A percentile compares a stretch with the other conserved stretches of the same genome.
These are phyloP conservation scores for Fusarium annulatum DNA, from an alignment of 2,329 filamentous ascomycete genomes.

Conservation along the genomic window DNA sequence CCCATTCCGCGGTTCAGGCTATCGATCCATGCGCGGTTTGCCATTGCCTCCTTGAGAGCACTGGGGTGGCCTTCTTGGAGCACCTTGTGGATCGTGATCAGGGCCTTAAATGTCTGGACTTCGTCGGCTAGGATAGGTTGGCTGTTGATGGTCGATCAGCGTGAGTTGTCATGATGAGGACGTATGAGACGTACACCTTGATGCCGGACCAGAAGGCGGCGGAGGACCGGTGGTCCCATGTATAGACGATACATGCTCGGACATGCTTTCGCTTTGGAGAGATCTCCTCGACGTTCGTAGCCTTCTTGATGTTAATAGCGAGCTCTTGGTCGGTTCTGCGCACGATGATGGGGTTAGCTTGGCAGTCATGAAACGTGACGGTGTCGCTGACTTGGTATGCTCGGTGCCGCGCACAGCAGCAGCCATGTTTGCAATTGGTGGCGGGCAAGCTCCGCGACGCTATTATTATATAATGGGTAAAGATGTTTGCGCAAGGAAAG, in stretches of 20 bases:
- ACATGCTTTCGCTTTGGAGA: constrained; percentile 90
- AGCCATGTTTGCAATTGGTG: constrained; percentile 43
- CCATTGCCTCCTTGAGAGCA: constrained; percentile 87
- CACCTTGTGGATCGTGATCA: constrained; percentile 97
- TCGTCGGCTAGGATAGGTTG: constrained; percentile 99
- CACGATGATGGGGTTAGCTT: constrained; percentile 27
- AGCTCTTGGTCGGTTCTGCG: constrained; percentile 74
- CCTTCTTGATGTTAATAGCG: constrained; percentile 76
- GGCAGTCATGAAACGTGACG: constrained; percentile 2
- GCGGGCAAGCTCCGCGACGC: constrained; percentile 30
- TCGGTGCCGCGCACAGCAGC: constrained; percentile 50
- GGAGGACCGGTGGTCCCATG: constrained; percentile 98
- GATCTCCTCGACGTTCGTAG: constrained; percentile 74
- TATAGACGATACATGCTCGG: constrained; percentile 96
- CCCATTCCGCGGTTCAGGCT: constrained; percentile 85
- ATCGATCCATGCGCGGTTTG: constrained; percentile 91
- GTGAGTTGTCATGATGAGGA: constrained; percentile 5
- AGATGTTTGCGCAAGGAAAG: constrained; percentile 14
- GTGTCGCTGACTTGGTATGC: constrained; percentile 51
- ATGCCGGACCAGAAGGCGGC: constrained; percentile 96
- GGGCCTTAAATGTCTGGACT: constrained; percentile 97
- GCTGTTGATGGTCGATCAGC: constrained; percentile 57
- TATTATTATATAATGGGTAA: constrained; percentile 5
- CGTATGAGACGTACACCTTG: constrained; percentile 82
- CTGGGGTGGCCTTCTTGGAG: constrained; percentile 95